Base-by-base conservation (phyloP, 805 yeast species). In the Ogataea neopini region DNA sequence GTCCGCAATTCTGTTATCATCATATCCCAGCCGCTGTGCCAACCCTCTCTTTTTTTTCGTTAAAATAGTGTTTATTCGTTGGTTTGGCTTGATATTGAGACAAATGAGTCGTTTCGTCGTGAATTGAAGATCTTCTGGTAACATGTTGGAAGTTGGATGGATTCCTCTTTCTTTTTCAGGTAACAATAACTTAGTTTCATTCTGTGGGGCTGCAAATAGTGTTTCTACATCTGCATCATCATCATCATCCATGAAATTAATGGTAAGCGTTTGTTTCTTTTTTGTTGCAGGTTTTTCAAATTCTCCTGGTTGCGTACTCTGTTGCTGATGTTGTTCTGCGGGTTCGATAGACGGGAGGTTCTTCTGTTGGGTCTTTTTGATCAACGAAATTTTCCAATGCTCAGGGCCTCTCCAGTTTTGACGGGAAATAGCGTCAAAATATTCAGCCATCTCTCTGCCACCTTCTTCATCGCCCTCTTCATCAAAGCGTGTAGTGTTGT, bases 331-430 rank as follows among this genome's bases (percentile, higher is more conserved):
- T 44, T 26, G 15, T 30, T 6, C 25, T n/a, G n/a, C n/a, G n/a
- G n/a, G n/a, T n/a, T n/a, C n/a, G n/a, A n/a, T n/a, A n/a, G n/a
- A n/a, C n/a, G n/a, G n/a, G n/a, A 5, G 17, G n/a, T 19, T 41
- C 18, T 38, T 38, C n/a, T 51, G 49, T 10, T 45, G 47, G 1
- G 47, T 44, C 33, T 52, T 43, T 25, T 52, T 58, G 15, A 57
- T 44, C 32, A 80, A 77, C 35, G 77, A 71, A 9, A 92, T 85
- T 66, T 86, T 86, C 97, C 97, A 92, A 67, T 88, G 95, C 54
- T 88, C 92, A 11, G 92, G 86, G 7, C 97, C 97, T 23, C 95
- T 79, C 97, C 97, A 91, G 62, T 81, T 86, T 26, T 74, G 69
- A 48, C 74, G 78, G 66, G 88, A 73, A 17, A 81, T 75, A 44